phyloP scores from a whole-genome alignment of 306 rosid species.

The apple (Malus domestica) region DNA sequence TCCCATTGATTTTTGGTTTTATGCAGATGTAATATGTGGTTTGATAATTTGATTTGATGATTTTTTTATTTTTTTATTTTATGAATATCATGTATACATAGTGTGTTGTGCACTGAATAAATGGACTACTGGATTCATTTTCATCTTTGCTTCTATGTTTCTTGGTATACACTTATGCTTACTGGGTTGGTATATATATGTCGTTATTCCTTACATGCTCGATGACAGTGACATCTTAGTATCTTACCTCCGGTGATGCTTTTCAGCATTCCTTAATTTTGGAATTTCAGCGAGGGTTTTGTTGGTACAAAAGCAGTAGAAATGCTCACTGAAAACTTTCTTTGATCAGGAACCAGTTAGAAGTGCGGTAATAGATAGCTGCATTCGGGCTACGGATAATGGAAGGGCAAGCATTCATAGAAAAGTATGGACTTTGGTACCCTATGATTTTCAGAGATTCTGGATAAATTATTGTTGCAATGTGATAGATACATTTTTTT shows the following conservation, averaged over 20 bases:
- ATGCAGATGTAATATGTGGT: too few relatives aligned
- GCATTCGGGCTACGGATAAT: constrained; percentile 62
- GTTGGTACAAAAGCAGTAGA: neutral
- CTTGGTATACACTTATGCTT: neutral
- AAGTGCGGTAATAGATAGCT: constrained; percentile 70
- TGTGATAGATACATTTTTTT: constrained; percentile 1
- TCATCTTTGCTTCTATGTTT: neutral
- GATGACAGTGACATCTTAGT: neutral
- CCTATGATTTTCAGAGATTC: neutral
- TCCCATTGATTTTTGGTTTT: too few relatives aligned
- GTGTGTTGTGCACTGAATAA: neutral
- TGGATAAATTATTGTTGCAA: neutral
- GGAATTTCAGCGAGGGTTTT: neutral
- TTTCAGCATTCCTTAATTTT: neutral
- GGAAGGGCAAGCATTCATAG: constrained; percentile 66
- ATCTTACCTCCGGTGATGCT: neutral
- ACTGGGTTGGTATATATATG: neutral
- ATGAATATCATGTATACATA: too few relatives aligned
- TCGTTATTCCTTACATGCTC: neutral
- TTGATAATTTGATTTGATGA: too few relatives aligned
- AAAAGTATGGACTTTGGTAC: constrained; percentile 38
- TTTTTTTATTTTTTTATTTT: too few relatives aligned
- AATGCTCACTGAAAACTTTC: constrained; percentile 5
- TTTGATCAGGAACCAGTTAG: constrained; percentile 62
- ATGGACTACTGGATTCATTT: neutral